phyloP scores from a whole-genome alignment of 495 filamentous ascomycete species.

The Articulospora tetracladia region DNA sequence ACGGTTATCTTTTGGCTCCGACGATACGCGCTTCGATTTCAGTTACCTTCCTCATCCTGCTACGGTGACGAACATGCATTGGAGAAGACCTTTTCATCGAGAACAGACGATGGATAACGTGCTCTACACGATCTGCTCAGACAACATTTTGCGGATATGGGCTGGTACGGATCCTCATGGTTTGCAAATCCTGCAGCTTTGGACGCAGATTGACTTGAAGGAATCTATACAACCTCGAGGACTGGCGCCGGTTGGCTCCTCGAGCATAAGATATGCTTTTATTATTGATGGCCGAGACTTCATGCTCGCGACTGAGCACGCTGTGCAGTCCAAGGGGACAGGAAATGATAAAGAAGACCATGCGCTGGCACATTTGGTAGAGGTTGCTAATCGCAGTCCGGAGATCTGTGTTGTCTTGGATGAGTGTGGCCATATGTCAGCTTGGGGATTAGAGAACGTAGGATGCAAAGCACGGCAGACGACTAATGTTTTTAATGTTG shows the following conservation, averaged over 20 bases:
- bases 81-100: constrained; percentile 70
- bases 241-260: constrained; percentile 29
- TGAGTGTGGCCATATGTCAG: constrained; percentile 81
- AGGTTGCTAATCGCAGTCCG: constrained; percentile 79
- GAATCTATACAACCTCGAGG: constrained; percentile 64
- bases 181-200: constrained; percentile 67
- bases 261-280: constrained; percentile 64
- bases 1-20: constrained; percentile 75
- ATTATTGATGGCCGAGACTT: constrained; percentile 85
- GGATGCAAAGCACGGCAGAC: constrained; percentile 67
- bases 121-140: constrained; percentile 89
- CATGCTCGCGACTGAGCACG: constrained; percentile 67
- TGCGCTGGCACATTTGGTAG: constrained; percentile 77
- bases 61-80: constrained; percentile 77
- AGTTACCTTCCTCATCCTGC: constrained; percentile 83
- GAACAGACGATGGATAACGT: constrained; percentile 83
- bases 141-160: constrained; percentile 82
- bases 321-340: constrained; percentile 52
- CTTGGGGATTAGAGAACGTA: constrained; percentile 91
- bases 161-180: constrained; percentile 70
- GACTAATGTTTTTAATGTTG: constrained; percentile 80
- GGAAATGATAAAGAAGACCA: constrained; percentile 59
- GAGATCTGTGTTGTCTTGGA: constrained; percentile 88
- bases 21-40: constrained; percentile 85
- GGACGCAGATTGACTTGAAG: constrained; percentile 77